Evolutionary conservation across 805 yeast genomes (phyloP).

Genomic region (Kuraishia hungarica): DNA sequence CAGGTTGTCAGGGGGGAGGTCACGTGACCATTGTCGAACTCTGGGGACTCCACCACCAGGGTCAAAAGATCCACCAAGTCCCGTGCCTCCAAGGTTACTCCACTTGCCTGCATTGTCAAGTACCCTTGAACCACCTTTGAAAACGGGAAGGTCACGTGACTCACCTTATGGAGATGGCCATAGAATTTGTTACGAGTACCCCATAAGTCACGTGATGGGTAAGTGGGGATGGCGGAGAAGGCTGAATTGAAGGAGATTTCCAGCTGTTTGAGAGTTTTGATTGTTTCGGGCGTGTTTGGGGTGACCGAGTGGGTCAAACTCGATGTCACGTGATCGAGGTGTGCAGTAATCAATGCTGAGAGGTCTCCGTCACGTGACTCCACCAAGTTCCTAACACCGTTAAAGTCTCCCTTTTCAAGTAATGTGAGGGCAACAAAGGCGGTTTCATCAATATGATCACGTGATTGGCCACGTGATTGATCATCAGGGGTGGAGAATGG

Average conservation of each 20-base stretch:
- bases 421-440: too few species aligned
- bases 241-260: not conserved
- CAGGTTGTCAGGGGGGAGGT: not conserved
- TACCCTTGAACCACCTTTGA: conserved; percentile 9
- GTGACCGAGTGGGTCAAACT: not conserved
- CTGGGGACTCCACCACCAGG: conserved; percentile 18
- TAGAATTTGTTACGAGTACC: not conserved
- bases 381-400: not conserved
- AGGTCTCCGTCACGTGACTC: not conserved
- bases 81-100: conserved; percentile 13
- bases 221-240: not conserved
- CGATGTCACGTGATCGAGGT: not conserved
- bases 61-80: conserved; percentile 13
- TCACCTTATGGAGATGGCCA: not conserved
- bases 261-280: not conserved
- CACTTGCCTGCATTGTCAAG: conserved; percentile 20
- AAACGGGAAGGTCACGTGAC: conserved; percentile 2
- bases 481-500: too few species aligned
- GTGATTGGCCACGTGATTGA: too few species aligned
- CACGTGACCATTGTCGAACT: conserved; percentile 11
- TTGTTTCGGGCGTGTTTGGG: not conserved
- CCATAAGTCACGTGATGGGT: not conserved
- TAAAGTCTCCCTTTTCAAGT: too few species aligned
- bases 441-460: too few species aligned
- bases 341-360: not conserved